Base-by-base conservation (phyloP, 2,329 filamentous ascomycete species). In the Cyphellophora attinorum region DNA sequence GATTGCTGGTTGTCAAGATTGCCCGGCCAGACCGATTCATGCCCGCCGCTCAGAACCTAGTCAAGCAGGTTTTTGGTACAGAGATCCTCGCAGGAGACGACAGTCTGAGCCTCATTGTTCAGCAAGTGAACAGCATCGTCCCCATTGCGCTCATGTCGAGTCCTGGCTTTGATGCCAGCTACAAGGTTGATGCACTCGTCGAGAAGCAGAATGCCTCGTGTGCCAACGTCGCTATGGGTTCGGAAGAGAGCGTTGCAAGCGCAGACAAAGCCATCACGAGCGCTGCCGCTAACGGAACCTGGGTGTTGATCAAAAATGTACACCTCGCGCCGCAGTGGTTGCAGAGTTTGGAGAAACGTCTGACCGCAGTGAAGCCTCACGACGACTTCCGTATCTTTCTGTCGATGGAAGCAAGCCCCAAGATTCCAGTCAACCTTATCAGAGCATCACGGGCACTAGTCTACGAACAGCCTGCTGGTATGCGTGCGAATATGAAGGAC, bases 291-390 rank as follows among this genome's bases (percentile, higher is more conserved):
- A 82, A 80, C 11, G 91, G 91, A 47, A 85, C 79, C 16, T 98
- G 91, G 91, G 93, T 98, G 6, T 72, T 98, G 41, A 79, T 98
- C 71, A 98, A 98, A 75, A 98, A 98, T 65, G 91, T 98, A 13
- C 91, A 98, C 60, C 72, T 98, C 42, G 86, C 89, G 18, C 86
- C 91, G 2, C 85, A 85, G 10, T 98, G 93, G 93, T 68, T 98
- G 19, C 89, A 96, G 61, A 94, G 86, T 52, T 72, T 98, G 11
- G 89, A 98, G 67, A 98, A 98, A 70, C 79, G 89, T 29, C 83
- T 98, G 64, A 86, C 94, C 48, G 85, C 85, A 8, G 80, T 98
- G 53, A 95, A 94, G 54, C 88, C 93, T 17, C 85, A 96, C 60
- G 70, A 77, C 23, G 82, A 93, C 55, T 98, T 98, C 72, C 75